Evolutionary conservation across 2,329 filamentous ascomycete genomes (phyloP).

Genomic region (Fusarium dlaminii): DNA sequence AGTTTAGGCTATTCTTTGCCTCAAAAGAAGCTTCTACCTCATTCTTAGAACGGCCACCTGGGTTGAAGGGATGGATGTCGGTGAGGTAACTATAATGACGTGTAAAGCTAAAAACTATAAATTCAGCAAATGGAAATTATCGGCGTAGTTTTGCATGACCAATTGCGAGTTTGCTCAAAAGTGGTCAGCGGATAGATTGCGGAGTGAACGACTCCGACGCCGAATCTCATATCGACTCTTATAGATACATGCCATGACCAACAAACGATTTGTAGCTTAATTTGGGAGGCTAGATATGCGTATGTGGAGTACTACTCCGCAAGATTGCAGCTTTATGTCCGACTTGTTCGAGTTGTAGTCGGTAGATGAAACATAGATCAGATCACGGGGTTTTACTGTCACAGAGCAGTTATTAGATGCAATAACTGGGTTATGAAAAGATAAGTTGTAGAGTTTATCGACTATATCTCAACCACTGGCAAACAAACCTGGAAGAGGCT

Average conservation of each 20-base stretch:
- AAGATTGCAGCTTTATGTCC: conserved; percentile 28
- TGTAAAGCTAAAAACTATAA: neutral
- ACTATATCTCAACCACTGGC: neutral
- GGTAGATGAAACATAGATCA: conserved; percentile 14
- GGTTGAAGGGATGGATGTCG: neutral
- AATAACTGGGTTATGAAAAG: neutral
- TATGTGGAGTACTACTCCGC: conserved; percentile 21
- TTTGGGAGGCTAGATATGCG: neutral
- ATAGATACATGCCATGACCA: neutral
- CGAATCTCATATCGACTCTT: neutral
- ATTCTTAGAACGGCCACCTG: neutral
- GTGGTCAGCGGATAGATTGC: neutral
- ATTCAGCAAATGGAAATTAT: neutral
- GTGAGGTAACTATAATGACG: neutral
- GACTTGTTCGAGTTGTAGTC: neutral
- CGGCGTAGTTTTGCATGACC: neutral
- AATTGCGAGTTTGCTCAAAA: neutral
- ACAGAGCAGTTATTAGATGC: neutral
- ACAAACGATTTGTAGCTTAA: neutral
- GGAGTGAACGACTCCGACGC: neutral
- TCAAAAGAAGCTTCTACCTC: neutral
- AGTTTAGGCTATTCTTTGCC: neutral
- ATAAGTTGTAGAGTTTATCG: neutral
- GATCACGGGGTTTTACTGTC: neutral
- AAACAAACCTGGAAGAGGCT: neutral